These are phyloP conservation scores for Acidiella bohemica DNA, from an alignment of 495 filamentous ascomycete species.

Conservation along the genomic window DNA sequence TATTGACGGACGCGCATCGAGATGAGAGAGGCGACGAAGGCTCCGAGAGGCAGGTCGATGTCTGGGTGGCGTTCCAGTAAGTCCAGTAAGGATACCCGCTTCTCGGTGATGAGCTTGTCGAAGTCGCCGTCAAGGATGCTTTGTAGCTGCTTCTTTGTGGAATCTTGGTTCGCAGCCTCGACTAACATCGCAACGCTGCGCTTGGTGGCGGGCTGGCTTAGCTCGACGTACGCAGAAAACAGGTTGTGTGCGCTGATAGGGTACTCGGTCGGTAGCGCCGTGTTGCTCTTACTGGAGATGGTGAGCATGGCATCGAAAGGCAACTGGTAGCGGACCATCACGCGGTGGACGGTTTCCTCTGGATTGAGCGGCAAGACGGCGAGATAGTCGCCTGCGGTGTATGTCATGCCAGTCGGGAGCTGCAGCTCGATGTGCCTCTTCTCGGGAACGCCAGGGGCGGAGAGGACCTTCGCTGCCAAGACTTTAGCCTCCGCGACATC, in stretches of 20 bases:
- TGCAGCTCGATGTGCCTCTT: slow-evolving; percentile 56
- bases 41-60: slow-evolving; percentile 43
- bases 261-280: slow-evolving; percentile 43
- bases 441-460: slow-evolving; percentile 38
- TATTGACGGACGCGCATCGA: slow-evolving; percentile 71
- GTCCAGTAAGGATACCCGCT: slow-evolving; percentile 42
- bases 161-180: slow-evolving; percentile 2
- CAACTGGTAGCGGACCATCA: slow-evolving; percentile 40
- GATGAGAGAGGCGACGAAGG: slow-evolving; percentile 57
- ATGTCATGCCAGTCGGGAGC: slow-evolving; percentile 51
- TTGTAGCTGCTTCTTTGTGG: slow-evolving; percentile 3
- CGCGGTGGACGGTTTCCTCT: slow-evolving; percentile 40
- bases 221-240: slow-evolving; percentile 59
- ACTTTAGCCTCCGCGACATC: slow-evolving; percentile 10
- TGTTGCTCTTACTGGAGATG: slow-evolving; percentile 34
- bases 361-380: slow-evolving; percentile 63
- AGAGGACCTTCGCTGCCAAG: slow-evolving; percentile 29
- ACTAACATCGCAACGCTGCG: slow-evolving; percentile 24
- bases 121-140: slow-evolving; percentile 3
- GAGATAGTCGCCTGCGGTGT: slow-evolving; percentile 64
- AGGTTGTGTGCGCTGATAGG: slow-evolving; percentile 50
- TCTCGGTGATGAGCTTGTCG: slow-evolving; percentile 7
- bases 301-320: slow-evolving; percentile 47
- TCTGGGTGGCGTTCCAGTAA: slow-evolving; percentile 46
- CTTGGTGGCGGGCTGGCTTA: slow-evolving; percentile 55